Percentiles rank a stretch among this genome's conserved stretches.
Conservation (phyloP, 1,284 basidiomycete genomes). For the Coniferiporia weirii region DNA sequence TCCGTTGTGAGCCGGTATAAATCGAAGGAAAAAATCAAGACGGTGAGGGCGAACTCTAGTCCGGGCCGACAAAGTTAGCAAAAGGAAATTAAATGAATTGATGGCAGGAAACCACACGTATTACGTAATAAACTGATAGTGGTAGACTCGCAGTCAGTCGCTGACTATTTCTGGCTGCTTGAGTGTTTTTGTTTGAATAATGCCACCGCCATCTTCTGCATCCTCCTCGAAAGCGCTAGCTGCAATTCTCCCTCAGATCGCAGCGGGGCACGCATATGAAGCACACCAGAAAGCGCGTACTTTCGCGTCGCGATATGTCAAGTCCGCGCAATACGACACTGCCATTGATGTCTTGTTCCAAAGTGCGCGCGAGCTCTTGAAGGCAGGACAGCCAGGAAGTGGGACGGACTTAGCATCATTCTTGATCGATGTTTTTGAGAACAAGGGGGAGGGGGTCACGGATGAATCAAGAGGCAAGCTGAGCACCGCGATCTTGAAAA, state of each 20-base stretch:
- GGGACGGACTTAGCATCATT: slow-evolving; percentile 79
- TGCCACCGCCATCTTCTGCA: slow-evolving; percentile 24
- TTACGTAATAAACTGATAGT: too few species aligned
- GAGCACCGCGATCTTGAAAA: slow-evolving; percentile 13
- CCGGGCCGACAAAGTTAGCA: too few species aligned
- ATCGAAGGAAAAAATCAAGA: too few species aligned
- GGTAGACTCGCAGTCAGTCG: too few species aligned
- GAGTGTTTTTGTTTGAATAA: neutral
- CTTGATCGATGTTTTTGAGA: slow-evolving; percentile 77
- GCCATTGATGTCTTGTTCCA: slow-evolving; percentile 89
- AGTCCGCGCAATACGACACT: slow-evolving; percentile 72
- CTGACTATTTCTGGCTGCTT: too few species aligned
- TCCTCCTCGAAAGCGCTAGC: slow-evolving; percentile 63
- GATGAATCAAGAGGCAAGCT: slow-evolving; percentile 74
- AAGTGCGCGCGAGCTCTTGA: slow-evolving; percentile 77
- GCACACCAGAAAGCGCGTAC: slow-evolving; percentile 95
- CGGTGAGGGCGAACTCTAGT: too few species aligned
- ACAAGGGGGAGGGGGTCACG: slow-evolving; percentile 57
- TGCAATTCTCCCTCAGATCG: slow-evolving; percentile 72
- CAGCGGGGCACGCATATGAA: slow-evolving; percentile 71
- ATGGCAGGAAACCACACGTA: too few species aligned
- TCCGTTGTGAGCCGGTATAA: too few species aligned
- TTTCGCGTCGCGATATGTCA: slow-evolving; percentile 81
- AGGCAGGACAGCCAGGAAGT: slow-evolving; percentile 81
- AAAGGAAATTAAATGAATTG: too few species aligned